phyloP scores from a whole-genome alignment of 176 grass and related monocot genomes.

The Alopecurus myosuroides region DNA sequence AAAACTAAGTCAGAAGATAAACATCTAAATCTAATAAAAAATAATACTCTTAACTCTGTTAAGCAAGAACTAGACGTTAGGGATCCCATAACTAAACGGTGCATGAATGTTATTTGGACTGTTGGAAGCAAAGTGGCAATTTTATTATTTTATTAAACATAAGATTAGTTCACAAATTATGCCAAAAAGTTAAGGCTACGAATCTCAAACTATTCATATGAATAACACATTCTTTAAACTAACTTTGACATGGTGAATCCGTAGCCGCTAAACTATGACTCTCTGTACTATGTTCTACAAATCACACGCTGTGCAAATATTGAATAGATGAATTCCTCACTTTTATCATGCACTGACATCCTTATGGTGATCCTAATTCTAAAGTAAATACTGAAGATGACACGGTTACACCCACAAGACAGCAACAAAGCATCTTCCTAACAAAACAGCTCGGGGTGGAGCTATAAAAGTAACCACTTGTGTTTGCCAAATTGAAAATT shows the following conservation, averaged over 20 bases:
- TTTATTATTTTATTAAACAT: conserved; percentile 3
- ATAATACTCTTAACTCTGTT: background rate
- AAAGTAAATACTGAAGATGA: background rate
- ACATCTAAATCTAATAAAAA: conserved; percentile 25
- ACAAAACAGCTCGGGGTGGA: background rate
- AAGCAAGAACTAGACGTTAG: background rate
- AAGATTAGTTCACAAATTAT: background rate
- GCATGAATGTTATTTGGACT: background rate
- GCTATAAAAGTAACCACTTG: background rate
- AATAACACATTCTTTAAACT: background rate
- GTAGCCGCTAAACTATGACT: background rate
- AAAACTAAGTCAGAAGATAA: conserved; percentile 5
- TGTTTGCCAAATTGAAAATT: background rate
- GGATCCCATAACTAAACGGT: background rate
- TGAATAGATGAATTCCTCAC: background rate
- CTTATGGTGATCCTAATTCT: background rate
- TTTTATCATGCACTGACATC: background rate
- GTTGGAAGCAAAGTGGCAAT: background rate
- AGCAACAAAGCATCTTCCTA: background rate
- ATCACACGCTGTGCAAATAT: background rate
- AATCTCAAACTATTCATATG: background rate
- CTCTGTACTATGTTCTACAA: background rate
- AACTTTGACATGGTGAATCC: background rate
- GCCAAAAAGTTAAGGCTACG: background rate
- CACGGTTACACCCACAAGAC: background rate